These are phyloP conservation scores for Zymoseptoria passerinii DNA, from an alignment of 2,329 filamentous ascomycete species.

Conservation along the genomic window DNA sequence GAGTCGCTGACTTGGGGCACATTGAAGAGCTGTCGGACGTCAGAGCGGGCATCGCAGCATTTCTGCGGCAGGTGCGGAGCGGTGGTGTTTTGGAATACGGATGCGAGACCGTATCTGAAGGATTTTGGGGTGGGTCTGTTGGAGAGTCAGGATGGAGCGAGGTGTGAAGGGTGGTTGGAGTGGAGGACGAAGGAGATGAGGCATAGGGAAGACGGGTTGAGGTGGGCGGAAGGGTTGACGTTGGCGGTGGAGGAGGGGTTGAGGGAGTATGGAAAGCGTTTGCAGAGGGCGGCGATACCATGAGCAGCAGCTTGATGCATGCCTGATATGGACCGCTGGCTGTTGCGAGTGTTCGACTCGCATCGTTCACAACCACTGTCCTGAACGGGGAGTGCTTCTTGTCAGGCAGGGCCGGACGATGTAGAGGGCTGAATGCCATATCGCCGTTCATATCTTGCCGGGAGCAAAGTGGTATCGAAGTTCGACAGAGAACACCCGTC, in stretches of 20 bases:
- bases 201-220: conserved; percentile 47
- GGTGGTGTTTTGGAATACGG: conserved; percentile 53
- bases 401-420: too few species aligned
- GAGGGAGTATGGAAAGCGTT: conserved; percentile 10
- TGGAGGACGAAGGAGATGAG: conserved; percentile 54
- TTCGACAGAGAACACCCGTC: not conserved
- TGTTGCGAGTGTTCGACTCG: not conserved
- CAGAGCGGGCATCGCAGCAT: conserved; percentile 45
- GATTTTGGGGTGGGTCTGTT: conserved; percentile 55
- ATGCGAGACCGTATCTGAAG: conserved; percentile 46
- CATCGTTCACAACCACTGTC: not conserved
- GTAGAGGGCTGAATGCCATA: too few species aligned
- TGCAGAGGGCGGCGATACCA: not conserved
- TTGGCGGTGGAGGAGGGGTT: conserved; percentile 17
- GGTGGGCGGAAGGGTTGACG: conserved; percentile 12
- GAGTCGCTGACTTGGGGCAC: conserved; percentile 33
- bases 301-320: not conserved
- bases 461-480: not conserved
- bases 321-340: not conserved
- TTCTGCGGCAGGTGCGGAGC: conserved; percentile 58
- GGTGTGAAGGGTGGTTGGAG: conserved; percentile 51
- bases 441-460: too few species aligned
- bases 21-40: conserved; percentile 48
- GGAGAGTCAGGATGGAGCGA: conserved; percentile 42
- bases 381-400: too few species aligned